phyloP scores from a whole-genome alignment of 2,329 filamentous ascomycete species.

The Cladosporium sp. region DNA sequence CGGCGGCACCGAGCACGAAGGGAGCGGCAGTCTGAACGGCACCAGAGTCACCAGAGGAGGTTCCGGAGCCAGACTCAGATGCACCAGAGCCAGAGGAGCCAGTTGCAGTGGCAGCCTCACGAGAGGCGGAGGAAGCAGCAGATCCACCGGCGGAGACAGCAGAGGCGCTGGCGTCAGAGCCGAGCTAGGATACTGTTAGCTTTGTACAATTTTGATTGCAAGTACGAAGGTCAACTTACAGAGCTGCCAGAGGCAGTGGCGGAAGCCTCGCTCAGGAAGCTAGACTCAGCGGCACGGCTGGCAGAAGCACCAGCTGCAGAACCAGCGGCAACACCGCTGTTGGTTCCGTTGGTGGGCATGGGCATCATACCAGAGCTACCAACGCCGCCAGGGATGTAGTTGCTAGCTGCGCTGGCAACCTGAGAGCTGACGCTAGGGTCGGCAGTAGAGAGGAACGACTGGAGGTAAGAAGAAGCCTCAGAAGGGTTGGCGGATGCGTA shows the following conservation, averaged over 20 bases:
- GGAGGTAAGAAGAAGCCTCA: slow-evolving; percentile 3
- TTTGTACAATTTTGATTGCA: neutral
- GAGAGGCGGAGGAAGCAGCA: slow-evolving; percentile 2
- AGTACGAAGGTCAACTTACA: neutral
- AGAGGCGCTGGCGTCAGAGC: neutral
- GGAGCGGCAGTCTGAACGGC: slow-evolving; percentile 7
- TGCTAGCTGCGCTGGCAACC: neutral
- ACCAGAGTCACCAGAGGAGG: slow-evolving; percentile 5
- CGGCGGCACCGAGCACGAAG: slow-evolving; percentile 7
- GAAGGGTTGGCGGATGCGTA: slow-evolving; percentile 3
- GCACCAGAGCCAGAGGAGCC: neutral
- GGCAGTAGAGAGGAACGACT: slow-evolving; percentile 3
- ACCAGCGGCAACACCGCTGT: neutral
- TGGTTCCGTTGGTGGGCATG: neutral
- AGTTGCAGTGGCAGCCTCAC: neutral
- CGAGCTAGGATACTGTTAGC: slow-evolving; percentile 1
- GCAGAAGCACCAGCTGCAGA: slow-evolving; percentile 1
- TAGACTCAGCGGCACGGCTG: neutral
- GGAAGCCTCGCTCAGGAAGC: slow-evolving; percentile 8
- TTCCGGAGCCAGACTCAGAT: neutral
- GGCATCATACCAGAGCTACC: slow-evolving; percentile 2
- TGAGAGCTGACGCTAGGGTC: slow-evolving; percentile 5
- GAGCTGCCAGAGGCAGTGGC: slow-evolving; percentile 8
- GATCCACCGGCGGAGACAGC: slow-evolving; percentile 3
- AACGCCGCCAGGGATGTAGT: neutral